Percentiles rank a stretch among this genome's conserved stretches.
Evolutionary conservation across 805 yeast species (phyloP).

Genomic region (Clavispora santaluciae): DNA sequence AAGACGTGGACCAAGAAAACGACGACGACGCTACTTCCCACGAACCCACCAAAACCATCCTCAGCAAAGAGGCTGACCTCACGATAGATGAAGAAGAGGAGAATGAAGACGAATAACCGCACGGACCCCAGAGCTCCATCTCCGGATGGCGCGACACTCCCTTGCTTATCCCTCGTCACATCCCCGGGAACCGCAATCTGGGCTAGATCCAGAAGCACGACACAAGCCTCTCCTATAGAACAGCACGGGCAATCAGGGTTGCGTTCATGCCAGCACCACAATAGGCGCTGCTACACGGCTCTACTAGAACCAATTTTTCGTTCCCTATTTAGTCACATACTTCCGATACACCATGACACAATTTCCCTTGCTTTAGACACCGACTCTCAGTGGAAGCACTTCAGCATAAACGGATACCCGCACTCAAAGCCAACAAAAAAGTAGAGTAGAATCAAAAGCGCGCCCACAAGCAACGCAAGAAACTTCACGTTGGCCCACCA

Average conservation of each 20-base stretch:
- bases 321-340: neutral
- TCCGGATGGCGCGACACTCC: no score
- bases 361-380: neutral
- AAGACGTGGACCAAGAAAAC: conserved; percentile 21
- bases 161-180: no score
- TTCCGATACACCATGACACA: neutral
- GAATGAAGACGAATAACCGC: conserved; percentile 2
- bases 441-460: conserved; percentile 32
- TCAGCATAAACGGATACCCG: conserved; percentile 47
- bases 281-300: no score
- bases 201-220: no score
- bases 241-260: no score
- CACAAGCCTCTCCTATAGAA: no score
- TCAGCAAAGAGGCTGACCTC: neutral
- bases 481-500: conserved; percentile 63
- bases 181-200: no score
- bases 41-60: neutral
- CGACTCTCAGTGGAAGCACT: conserved; percentile 24
- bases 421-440: conserved; percentile 47
- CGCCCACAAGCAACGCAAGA: conserved; percentile 21
- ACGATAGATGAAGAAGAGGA: conserved; percentile 7
- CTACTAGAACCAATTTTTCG: no score
- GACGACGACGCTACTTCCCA: neutral
- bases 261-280: no score
- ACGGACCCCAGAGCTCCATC: no score